Evolutionary conservation across 306 rosid species (phyloP).

Genomic region (Vigna radiata): DNA sequence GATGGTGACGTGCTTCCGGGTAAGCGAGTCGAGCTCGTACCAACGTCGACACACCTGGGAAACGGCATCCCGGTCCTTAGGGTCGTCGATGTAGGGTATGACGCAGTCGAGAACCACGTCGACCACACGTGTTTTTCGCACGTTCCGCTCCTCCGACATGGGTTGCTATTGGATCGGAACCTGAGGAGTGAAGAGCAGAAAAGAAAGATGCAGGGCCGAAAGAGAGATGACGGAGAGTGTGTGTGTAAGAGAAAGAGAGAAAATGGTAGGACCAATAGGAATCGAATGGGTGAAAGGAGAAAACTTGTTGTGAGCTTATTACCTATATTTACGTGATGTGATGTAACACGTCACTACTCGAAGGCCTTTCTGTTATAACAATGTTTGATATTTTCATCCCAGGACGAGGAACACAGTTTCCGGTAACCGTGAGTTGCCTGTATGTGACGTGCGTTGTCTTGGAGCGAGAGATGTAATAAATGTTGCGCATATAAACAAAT

Average conservation of each 20-base stretch:
- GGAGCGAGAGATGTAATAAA: no score
- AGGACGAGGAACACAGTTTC: no score
- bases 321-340: constrained; percentile 19
- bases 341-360: constrained; percentile 25
- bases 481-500: no score
- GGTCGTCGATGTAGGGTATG: constrained; percentile 77
- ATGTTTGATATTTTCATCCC: background rate
- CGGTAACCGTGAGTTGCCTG: no score
- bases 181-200: background rate
- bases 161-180: background rate
- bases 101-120: constrained; percentile 73
- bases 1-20: constrained; percentile 90
- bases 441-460: no score
- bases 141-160: constrained; percentile 50
- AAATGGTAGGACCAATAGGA: background rate
- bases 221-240: background rate
- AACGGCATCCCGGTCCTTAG: constrained; percentile 81
- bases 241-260: background rate
- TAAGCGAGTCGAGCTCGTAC: constrained; percentile 86
- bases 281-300: constrained; percentile 26
- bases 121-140: constrained; percentile 39
- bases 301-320: background rate
- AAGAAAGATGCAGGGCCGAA: background rate
- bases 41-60: constrained; percentile 89
- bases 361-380: background rate